Evolutionary conservation across 441 rosid genomes (phyloP).

Genomic region (Syzygium malaccense): DNA sequence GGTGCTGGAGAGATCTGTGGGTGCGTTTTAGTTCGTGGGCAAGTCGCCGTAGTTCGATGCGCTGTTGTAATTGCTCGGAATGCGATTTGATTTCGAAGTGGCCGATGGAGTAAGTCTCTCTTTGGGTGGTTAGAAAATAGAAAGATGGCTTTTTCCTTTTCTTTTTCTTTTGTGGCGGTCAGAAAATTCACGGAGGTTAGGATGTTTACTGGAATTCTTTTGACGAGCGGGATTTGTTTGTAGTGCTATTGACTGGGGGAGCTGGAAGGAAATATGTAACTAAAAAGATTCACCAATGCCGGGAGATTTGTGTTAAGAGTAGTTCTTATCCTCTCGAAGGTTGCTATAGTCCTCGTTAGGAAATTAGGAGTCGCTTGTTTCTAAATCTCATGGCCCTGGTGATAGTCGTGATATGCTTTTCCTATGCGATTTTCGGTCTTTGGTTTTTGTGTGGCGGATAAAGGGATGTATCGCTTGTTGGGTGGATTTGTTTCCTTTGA

Average conservation of each 20-base stretch:
- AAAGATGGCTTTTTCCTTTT: not conserved
- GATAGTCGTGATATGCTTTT: not conserved
- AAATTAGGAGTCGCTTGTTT: not conserved
- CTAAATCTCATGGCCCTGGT: not conserved
- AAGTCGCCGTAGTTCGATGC: not conserved
- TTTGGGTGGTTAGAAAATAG: not conserved
- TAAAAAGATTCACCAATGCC: not conserved
- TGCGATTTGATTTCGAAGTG: not conserved
- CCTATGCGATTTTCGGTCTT: not conserved
- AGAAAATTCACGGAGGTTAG: not conserved
- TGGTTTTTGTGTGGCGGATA: not conserved
- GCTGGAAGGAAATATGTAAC: not conserved
- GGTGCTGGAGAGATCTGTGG: not conserved
- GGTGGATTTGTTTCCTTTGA: slow-evolving; percentile 20
- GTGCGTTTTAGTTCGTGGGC: not conserved
- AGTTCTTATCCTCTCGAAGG: not conserved
- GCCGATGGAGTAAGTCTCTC: not conserved
- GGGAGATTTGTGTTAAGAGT: not conserved
- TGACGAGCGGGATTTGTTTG: not conserved
- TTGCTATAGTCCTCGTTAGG: not conserved
- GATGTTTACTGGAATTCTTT: not conserved
- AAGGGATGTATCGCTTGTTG: not conserved
- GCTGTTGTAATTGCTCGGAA: not conserved
- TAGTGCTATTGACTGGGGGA: not conserved
- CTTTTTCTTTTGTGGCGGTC: not conserved